Conservation (phyloP, 2,329 filamentous ascomycete species). For the Fusarium circinatum region DNA sequence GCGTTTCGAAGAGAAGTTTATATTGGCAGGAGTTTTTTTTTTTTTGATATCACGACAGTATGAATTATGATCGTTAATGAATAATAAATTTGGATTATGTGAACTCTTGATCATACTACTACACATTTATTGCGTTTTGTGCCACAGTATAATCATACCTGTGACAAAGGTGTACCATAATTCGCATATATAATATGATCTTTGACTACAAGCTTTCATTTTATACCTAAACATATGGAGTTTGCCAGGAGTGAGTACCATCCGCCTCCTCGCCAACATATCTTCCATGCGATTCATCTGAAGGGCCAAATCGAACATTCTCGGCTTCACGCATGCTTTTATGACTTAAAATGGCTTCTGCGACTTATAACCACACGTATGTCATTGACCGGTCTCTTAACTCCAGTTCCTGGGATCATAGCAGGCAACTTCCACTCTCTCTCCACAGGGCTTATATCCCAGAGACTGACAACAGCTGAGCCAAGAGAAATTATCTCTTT, state of each 20-base stretch:
- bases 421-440: constrained; percentile 23
- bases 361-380: constrained; percentile 35
- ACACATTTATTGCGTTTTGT: neutral
- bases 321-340: too few species aligned
- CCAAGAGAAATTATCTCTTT: constrained; percentile 35
- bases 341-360: neutral
- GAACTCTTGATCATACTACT: neutral
- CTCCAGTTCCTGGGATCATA: constrained; percentile 24
- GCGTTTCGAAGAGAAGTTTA: too few species aligned
- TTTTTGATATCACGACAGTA: neutral
- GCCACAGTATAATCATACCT: neutral
- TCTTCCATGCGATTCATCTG: neutral
- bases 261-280: neutral
- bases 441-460: constrained; percentile 21
- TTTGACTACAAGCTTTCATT: neutral
- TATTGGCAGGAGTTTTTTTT: neutral
- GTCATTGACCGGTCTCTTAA: constrained; percentile 23
- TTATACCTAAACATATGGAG: neutral
- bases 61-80: neutral
- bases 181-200: neutral
- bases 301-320: neutral
- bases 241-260: neutral
- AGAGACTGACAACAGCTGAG: constrained; percentile 28
- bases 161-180: too few species aligned
- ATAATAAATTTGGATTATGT: neutral